Conservation (phyloP, 305 asterid species). For the Solanum chacoense region DNA sequence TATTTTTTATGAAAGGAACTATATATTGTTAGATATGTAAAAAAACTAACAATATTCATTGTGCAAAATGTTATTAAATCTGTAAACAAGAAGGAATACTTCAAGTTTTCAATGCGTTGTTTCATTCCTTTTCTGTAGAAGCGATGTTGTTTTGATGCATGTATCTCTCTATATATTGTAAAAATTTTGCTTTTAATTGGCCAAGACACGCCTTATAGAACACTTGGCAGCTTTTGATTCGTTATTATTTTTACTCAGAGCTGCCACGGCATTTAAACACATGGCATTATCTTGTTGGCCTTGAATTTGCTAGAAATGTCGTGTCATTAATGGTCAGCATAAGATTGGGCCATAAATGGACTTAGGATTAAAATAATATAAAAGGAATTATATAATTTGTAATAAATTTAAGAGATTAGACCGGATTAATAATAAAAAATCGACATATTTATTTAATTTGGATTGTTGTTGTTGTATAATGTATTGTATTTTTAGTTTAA, state of each 20-base stretch:
- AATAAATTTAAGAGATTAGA: no score
- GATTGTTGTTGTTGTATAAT: neutral
- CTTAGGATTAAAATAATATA: no score
- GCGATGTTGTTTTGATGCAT: neutral
- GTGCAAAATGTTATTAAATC: neutral
- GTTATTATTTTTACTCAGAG: neutral
- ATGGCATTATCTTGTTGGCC: neutral
- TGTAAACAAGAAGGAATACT: neutral
- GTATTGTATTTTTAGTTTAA: neutral
- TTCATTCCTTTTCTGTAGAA: neutral
- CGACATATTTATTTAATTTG: neutral
- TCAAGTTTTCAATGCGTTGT: neutral
- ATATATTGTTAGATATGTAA: neutral
- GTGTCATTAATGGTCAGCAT: neutral
- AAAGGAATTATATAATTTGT: no score
- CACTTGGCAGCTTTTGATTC: neutral
- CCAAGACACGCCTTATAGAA: neutral
- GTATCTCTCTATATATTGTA: neutral
- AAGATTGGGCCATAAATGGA: neutral
- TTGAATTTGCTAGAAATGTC: neutral
- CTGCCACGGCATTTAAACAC: neutral
- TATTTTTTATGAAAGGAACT: neutral
- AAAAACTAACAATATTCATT: neutral
- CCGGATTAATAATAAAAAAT: no score
- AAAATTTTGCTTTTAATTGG: accelerated